Conservation (phyloP, 106 monocot genomes). For the Allium cepa region DNA sequence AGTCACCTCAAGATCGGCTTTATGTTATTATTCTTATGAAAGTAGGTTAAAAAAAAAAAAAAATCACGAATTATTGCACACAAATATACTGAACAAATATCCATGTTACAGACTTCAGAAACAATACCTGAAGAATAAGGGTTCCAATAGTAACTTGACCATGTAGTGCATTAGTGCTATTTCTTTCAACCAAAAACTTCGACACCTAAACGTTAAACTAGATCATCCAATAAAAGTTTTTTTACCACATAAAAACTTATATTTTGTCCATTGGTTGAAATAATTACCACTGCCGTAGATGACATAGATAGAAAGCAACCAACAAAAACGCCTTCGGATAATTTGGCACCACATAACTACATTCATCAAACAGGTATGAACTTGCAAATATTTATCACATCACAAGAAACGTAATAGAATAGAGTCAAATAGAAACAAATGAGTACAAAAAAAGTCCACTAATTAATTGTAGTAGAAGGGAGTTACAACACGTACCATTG, state of each 20-base stretch:
- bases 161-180: conserved; percentile 59
- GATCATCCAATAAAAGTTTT: not conserved
- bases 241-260: not conserved
- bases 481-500: conserved; percentile 45
- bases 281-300: conserved; percentile 90
- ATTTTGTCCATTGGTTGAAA: conserved; percentile 2
- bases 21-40: no score
- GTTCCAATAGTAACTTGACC: conserved; percentile 98
- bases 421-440: not conserved
- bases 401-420: not conserved
- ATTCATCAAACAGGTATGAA: conserved; percentile 5
- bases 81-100: no score
- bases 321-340: conserved; percentile 91
- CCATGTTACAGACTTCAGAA: not conserved
- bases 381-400: not conserved
- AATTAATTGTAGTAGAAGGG: not conserved
- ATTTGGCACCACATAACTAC: conserved; percentile 85
- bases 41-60: no score
- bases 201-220: conserved; percentile 53
- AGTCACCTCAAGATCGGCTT: no score
- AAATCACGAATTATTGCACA: no score
- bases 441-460: not conserved
- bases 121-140: conserved; percentile 93
- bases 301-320: conserved; percentile 97
- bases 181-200: conserved; percentile 86